Conservation (phyloP, 169 alveolate species). For the Sarcocystis neurona region DNA sequence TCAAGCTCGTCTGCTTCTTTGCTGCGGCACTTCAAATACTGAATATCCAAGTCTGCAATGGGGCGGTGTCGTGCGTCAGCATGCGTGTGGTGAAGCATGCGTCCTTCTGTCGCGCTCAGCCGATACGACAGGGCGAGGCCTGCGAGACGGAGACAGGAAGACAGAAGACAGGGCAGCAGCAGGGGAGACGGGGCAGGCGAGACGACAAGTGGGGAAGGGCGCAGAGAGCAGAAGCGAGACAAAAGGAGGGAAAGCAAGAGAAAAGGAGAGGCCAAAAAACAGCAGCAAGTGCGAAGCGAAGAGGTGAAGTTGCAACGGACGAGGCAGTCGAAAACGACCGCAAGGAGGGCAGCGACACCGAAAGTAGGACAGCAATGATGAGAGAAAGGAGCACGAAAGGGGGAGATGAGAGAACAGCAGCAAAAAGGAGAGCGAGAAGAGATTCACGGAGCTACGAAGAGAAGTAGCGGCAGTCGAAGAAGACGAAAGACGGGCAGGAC, state of each 20-base stretch:
- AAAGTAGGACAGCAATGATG: neutral
- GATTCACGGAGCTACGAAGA: neutral
- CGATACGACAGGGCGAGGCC: conserved; percentile 59
- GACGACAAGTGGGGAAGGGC: conserved; percentile 32
- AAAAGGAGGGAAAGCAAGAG: neutral
- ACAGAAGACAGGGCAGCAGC: conserved; percentile 37
- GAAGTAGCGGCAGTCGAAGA: neutral
- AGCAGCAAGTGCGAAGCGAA: too few relatives aligned
- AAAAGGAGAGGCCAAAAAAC: too few relatives aligned
- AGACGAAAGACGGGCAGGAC: neutral
- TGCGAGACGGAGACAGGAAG: conserved; percentile 6
- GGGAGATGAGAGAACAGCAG: neutral
- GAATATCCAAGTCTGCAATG: conserved; percentile 54
- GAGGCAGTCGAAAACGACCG: too few relatives aligned
- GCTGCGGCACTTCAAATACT: conserved; percentile 25
- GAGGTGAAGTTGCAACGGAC: too few relatives aligned
- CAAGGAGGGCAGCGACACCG: neutral
- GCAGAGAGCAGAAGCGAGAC: conserved; percentile 33
- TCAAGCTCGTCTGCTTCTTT: conserved; percentile 16
- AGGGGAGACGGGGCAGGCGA: conserved; percentile 37
- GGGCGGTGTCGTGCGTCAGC: conserved; percentile 62
- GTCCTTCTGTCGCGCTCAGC: conserved; percentile 60
- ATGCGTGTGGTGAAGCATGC: conserved; percentile 50
- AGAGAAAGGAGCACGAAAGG: neutral
- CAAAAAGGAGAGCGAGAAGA: neutral